Evolutionary conservation across 2,329 filamentous ascomycete genomes (phyloP).

Genomic region (Davidsoniella virescens): DNA sequence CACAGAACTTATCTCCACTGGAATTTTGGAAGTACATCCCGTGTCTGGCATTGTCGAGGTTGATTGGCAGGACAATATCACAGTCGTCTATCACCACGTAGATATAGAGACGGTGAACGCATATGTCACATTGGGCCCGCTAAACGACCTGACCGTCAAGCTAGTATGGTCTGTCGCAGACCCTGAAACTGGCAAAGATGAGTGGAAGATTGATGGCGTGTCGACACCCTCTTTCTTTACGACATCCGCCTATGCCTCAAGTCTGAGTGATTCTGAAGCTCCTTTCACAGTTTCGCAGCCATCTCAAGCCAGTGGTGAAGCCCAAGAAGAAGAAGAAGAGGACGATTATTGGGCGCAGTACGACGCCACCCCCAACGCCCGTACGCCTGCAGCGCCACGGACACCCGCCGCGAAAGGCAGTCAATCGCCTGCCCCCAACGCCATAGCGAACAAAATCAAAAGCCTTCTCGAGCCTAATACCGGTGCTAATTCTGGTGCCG

Average conservation of each 20-base stretch:
- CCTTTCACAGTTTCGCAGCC: background rate
- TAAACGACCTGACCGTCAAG: conserved; percentile 29
- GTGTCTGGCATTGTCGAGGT: conserved; percentile 66
- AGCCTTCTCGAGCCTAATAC: background rate
- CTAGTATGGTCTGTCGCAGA: conserved; percentile 56
- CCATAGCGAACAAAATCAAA: background rate
- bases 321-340: conserved; percentile 24
- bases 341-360: conserved; percentile 29
- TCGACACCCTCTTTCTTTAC: conserved; percentile 2
- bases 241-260: conserved; percentile 22
- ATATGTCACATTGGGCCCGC: conserved; percentile 35
- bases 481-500: background rate
- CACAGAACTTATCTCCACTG: conserved; percentile 34
- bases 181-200: conserved; percentile 40
- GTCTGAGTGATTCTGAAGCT: background rate
- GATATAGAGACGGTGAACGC: conserved; percentile 63
- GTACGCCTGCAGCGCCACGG: conserved; percentile 33
- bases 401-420: conserved; percentile 17
- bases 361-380: conserved; percentile 47
- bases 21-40: conserved; percentile 61
- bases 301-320: conserved; percentile 1
- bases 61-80: conserved; percentile 45
- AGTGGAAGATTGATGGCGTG: conserved; percentile 54
- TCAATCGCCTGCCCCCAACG: conserved; percentile 16
- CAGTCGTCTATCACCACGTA: conserved; percentile 47